Conservation (phyloP, 352 stramenopile genomes). For the Phytophthora hybrid region DNA sequence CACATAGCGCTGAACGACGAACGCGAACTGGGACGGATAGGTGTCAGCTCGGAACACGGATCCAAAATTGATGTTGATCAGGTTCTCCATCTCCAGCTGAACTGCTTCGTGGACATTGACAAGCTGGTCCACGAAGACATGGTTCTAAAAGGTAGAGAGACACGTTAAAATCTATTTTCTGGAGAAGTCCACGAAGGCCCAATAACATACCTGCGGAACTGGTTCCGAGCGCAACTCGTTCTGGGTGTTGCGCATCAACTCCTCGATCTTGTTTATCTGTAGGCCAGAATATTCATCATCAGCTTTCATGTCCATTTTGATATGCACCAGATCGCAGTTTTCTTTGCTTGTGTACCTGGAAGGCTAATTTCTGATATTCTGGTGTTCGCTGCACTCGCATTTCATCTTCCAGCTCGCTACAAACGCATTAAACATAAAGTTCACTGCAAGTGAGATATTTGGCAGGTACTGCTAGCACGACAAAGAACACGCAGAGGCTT, state of each 20-base stretch:
- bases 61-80: constrained; percentile 90
- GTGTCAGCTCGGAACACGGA: constrained; percentile 87
- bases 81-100: constrained; percentile 75
- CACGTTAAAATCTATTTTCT: neutral
- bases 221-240: constrained; percentile 58
- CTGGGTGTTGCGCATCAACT: constrained; percentile 73
- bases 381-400: constrained; percentile 70
- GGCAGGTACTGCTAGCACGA: neutral
- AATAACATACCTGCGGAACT: constrained; percentile 43
- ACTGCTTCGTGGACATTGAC: constrained; percentile 69
- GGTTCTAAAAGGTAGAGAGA: constrained; percentile 44
- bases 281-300: neutral
- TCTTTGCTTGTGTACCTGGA: constrained; percentile 41
- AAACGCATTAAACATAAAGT: neutral
- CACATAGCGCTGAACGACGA: constrained; percentile 88
- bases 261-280: constrained; percentile 68
- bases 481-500: constrained; percentile 2
- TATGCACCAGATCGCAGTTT: neutral
- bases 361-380: constrained; percentile 72
- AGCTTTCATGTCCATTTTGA: neutral
- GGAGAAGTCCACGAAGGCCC: constrained; percentile 23
- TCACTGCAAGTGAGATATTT: neutral
- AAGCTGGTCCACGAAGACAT: constrained; percentile 68
- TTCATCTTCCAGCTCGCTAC: constrained; percentile 89
- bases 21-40: constrained; percentile 89